Evolutionary conservation across 2,329 filamentous ascomycete species (phyloP).

Genomic region (Ploettnerulaceae sp.): DNA sequence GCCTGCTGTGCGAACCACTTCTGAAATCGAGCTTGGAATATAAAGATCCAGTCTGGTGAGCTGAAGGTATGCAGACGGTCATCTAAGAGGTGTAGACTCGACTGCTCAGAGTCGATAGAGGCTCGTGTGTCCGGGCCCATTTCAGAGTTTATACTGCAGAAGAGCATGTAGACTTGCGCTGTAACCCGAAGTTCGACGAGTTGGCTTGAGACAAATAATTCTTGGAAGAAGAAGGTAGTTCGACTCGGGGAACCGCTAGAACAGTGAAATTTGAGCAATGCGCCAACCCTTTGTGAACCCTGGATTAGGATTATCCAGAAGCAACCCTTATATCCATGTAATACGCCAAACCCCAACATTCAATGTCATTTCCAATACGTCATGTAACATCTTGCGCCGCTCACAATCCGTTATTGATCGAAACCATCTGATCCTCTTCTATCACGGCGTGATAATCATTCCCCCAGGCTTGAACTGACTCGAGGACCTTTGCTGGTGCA

Average conservation of each 20-base stretch:
- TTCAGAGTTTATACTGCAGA: too few species aligned
- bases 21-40: too few species aligned
- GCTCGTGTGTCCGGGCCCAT: too few species aligned
- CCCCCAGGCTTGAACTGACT: conserved; percentile 60
- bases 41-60: too few species aligned
- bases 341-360: not conserved
- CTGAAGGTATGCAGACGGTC: too few species aligned
- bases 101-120: too few species aligned
- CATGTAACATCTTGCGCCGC: not conserved
- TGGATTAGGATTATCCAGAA: not conserved
- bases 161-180: too few species aligned
- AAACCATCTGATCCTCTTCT: conserved; percentile 70
- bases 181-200: too few species aligned
- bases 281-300: not conserved
- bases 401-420: conserved; percentile 1
- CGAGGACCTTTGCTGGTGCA: conserved; percentile 63
- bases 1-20: too few species aligned
- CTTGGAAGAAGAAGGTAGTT: not conserved
- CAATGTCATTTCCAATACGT: not conserved
- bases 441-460: conserved; percentile 58
- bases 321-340: conserved; percentile 7
- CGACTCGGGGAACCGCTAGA: not conserved
- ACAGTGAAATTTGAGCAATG: not conserved
- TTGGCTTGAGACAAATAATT: too few species aligned
- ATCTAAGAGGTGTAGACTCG: too few species aligned